Base-by-base conservation (phyloP, 148 eudicot genomes). In the Agrostemma githago region DNA sequence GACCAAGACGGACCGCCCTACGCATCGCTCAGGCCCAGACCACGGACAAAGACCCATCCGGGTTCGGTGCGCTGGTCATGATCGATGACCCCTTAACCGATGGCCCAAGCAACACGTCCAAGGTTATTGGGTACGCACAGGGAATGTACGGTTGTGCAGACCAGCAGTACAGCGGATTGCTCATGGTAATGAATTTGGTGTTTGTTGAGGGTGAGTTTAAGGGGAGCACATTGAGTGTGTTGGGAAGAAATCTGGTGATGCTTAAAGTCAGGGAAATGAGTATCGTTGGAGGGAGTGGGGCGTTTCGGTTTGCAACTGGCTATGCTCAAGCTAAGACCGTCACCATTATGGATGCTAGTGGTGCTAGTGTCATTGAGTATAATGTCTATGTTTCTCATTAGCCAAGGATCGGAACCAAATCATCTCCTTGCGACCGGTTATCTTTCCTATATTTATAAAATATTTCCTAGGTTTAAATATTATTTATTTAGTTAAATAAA, bases 221-320 rank as follows among this genome's bases (percentile, higher is more conserved):
- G 16, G 88, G 88, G 0, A 85, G 88, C 46, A 74, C 83, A 0
- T 7, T 85, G 8, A 78, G 79, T 53, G 62, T 85, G 2, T 5
- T 85, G 12, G 83, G 88, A 3, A 72, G 75, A 3, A 85, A 85
- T 59, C 64, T 72, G 15, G 74, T 72, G 21, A 64, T 48, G 73
- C 19, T 63, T 5, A 20, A 61, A 7, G 73, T 74, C 1, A 68
- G 85, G 38, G 88, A 85, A 40, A 38, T 85, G 82, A 48, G 78
- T 5, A 43, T 85, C 53, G 83, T 85, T 11, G 83, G 88, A 5
- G 88, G 88, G 5, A 72, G 82, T 54, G 88, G 88, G 0, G 60
- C 69, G 62, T 85, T 85, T 70, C 74, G 88, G 59, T 71, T 78
- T 63, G 84, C 88, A 12, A 74, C 73, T 17, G 85, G 85, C 8